Conservation (phyloP, 768 basidiomycete genomes). For the Lactarius akahatsu region DNA sequence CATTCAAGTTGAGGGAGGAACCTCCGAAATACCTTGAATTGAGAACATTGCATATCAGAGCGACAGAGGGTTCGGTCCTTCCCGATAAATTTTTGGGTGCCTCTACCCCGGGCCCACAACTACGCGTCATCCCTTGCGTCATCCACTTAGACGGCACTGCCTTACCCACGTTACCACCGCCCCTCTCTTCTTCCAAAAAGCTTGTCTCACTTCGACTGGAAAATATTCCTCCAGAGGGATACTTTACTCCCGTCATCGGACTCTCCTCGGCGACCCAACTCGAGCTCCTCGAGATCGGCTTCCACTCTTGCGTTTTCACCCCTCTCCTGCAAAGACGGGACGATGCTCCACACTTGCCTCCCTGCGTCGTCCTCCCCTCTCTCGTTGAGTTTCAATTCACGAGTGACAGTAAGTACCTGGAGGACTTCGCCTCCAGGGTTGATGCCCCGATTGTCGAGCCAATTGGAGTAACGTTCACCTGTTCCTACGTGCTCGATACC, state of each 20-base stretch:
- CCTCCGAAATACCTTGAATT: conserved; percentile 1
- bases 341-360: no score
- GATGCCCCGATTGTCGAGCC: background rate
- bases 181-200: conserved; percentile 2
- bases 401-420: background rate
- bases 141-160: background rate
- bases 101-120: background rate
- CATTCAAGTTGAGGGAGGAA: background rate
- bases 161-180: conserved; percentile 1
- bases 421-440: conserved; percentile 3
- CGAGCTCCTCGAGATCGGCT: background rate
- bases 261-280: conserved; percentile 7
- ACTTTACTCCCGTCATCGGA: background rate
- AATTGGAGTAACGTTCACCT: background rate
- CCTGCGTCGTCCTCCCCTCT: background rate
- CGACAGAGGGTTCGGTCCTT: background rate
- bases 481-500: background rate
- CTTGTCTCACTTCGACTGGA: conserved; percentile 7
- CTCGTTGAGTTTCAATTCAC: conserved; percentile 1
- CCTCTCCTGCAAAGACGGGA: background rate
- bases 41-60: background rate
- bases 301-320: background rate
- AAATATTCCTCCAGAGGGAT: background rate
- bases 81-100: conserved; percentile 1
- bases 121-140: conserved; percentile 4